phyloP scores from a whole-genome alignment of 1,139 yeast species.

The Tardiomyces blankii region DNA sequence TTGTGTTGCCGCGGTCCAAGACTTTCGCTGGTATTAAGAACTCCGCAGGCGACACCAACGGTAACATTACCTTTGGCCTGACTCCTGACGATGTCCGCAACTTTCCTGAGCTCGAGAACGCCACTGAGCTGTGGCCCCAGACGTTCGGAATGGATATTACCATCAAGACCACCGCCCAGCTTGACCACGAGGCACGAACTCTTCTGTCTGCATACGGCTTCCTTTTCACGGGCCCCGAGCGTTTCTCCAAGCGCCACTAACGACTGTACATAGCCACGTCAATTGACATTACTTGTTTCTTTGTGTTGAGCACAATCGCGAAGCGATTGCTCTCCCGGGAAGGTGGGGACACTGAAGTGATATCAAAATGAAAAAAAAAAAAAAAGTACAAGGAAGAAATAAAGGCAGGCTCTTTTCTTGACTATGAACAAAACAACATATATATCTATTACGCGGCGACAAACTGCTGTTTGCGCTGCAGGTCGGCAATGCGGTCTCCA shows the following conservation, averaged over 20 bases:
- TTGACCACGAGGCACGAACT: slow-evolving; percentile 85
- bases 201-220: slow-evolving; percentile 74
- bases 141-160: slow-evolving; percentile 82
- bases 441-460: background rate
- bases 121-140: slow-evolving; percentile 82
- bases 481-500: slow-evolving; percentile 80
- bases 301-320: too few relatives aligned
- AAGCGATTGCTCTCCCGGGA: too few relatives aligned
- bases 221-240: slow-evolving; percentile 56
- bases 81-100: slow-evolving; percentile 63
- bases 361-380: too few relatives aligned
- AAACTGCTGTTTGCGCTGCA: slow-evolving; percentile 16
- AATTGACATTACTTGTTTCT: too few relatives aligned
- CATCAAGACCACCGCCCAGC: slow-evolving; percentile 79
- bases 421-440: background rate
- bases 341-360: too few relatives aligned
- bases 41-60: slow-evolving; percentile 72
- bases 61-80: slow-evolving; percentile 80
- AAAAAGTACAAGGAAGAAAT: too few relatives aligned
- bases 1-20: slow-evolving; percentile 89
- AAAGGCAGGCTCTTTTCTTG: too few relatives aligned
- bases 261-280: background rate
- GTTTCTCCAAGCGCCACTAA: slow-evolving; percentile 24
- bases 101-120: slow-evolving; percentile 91
- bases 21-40: slow-evolving; percentile 72